Evolutionary conservation across 768 basidiomycete species (phyloP), one percentile per base, ranked within the genome.

Genomic region (Rhizopogon vesiculosus): DNA sequence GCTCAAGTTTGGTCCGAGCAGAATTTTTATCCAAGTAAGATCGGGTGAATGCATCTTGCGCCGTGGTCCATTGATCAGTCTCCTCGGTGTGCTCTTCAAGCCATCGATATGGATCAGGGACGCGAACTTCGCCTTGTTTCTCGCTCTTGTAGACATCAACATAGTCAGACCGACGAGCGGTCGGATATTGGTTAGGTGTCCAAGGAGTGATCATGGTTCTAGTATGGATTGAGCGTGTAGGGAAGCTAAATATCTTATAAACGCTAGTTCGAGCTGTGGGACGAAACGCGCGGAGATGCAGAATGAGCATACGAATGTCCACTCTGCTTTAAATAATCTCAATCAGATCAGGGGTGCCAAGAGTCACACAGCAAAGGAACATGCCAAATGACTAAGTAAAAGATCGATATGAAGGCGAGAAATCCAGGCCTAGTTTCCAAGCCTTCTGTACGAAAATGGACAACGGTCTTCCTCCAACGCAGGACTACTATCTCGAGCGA

Each of bases 61-160:
- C 77, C 25, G 78, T 73, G 2, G 76, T 83, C 87, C 87, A 89
- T 40, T 73, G 64, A 48, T 85, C 78, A 0, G 85, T 87, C 66
- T 91, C 87, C 16, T 78, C 70, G 28, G 78, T 76, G 60, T 84
- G 68, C 29, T 80, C 72, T 57, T 91, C 87, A 19, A 93, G 75
- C 88, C 89, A 91, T 43, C 79, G 71, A 71, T 89, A 90, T 6
- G 89, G 88, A 68, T 91, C 86, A 4, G 75, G 69, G 0, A 93
- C 83, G 40, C 71, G 72, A 41, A 91, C 85, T 52, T 82, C 64
- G 22, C 85, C 88, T n/a, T 76, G 69, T 44, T 71, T 67, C 61
- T 82, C 79, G 68, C 84, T 87, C 66, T 84, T 78, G 73, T 89
- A 93, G 35, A 77, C 67, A 66, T 90, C 86, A 46, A 84, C 71